Conservation (phyloP, 208 protist genomes). For the Leishmania turanica region DNA sequence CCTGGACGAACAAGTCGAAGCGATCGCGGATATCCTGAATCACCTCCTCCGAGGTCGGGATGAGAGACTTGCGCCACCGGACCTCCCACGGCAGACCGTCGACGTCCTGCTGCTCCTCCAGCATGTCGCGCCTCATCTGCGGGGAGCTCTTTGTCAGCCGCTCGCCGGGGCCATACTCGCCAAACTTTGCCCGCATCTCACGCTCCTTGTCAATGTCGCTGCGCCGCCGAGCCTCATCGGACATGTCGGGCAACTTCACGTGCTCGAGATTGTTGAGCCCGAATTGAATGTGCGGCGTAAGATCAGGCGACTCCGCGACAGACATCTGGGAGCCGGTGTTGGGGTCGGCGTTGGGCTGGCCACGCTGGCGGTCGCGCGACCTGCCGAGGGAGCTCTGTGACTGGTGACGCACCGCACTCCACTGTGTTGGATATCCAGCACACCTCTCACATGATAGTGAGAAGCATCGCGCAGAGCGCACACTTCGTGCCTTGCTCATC, state of each 20-base stretch:
- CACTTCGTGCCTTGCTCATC: constrained; percentile 26
- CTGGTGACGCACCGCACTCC: constrained; percentile 27
- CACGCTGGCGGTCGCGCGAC: constrained; percentile 69
- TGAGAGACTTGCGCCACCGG: constrained; percentile 80
- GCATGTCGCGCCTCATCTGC: constrained; percentile 79
- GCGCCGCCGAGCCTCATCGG: constrained; percentile 45
- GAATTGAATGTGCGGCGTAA: constrained; percentile 80
- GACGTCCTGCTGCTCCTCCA: constrained; percentile 88
- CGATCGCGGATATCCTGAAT: constrained; percentile 90
- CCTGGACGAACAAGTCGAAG: constrained; percentile 88
- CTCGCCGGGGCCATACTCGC: constrained; percentile 82
- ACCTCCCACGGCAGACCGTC: constrained; percentile 92
- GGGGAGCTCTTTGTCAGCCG: constrained; percentile 69
- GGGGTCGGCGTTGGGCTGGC: constrained; percentile 72
- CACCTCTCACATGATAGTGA: constrained; percentile 5
- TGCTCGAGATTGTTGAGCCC: constrained; percentile 77
- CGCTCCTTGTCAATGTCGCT: constrained; percentile 83
- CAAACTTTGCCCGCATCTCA: constrained; percentile 76
- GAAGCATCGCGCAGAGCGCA: constrained; percentile 7
- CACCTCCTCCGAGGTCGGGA: constrained; percentile 89
- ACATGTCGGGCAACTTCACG: constrained; percentile 68
- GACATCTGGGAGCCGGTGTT: constrained; percentile 78
- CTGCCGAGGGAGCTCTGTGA: constrained; percentile 48
- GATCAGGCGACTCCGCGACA: constrained; percentile 77
- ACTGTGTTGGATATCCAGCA: constrained; percentile 7